A percentile compares a stretch with the other conserved stretches of the same genome.
phyloP scores from a whole-genome alignment of 495 filamentous ascomycete genomes.

The Peziza echinospora region DNA sequence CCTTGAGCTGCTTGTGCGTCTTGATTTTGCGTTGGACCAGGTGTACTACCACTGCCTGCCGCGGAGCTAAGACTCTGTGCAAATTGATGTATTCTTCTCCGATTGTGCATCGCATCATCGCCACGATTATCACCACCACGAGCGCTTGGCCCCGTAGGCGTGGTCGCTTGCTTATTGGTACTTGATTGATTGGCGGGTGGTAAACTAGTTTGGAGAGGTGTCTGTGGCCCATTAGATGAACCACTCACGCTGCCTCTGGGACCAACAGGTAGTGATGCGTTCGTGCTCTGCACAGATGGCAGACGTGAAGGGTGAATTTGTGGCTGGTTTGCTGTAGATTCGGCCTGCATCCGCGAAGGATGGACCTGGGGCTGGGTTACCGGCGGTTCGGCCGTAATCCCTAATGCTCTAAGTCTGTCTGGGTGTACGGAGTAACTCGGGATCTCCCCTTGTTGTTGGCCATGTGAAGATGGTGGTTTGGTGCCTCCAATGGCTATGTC shows the following conservation, averaged over 20 bases:
- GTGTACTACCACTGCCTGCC: not conserved
- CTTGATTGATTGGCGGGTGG: not conserved
- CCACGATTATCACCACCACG: not conserved
- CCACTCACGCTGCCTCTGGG: not conserved
- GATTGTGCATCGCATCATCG: not conserved
- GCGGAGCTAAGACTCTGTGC: not conserved
- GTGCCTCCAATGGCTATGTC: not conserved
- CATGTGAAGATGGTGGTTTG: not conserved
- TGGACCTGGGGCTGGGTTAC: slow-evolving; percentile 24
- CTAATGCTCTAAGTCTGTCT: not conserved
- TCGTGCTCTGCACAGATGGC: slow-evolving; percentile 16
- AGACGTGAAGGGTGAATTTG: slow-evolving; percentile 23
- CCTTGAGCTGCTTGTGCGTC: not conserved
- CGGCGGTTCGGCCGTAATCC: not conserved
- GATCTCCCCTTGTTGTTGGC: not conserved
- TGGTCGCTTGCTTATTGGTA: not conserved
- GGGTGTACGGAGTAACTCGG: not conserved
- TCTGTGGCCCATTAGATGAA: not conserved
- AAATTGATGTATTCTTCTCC: not conserved
- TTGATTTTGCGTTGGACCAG: not conserved
- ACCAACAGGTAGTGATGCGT: not conserved
- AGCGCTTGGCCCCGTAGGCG: not conserved
- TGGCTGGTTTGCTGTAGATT: slow-evolving; percentile 19
- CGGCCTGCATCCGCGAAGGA: slow-evolving; percentile 20
- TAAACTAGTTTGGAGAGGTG: not conserved